A percentile compares a stretch with the other conserved stretches of the same genome.
These are phyloP conservation scores for Pseudogymnoascus sp. DNA, from an alignment of 2,329 filamentous ascomycete species.

Conservation along the genomic window DNA sequence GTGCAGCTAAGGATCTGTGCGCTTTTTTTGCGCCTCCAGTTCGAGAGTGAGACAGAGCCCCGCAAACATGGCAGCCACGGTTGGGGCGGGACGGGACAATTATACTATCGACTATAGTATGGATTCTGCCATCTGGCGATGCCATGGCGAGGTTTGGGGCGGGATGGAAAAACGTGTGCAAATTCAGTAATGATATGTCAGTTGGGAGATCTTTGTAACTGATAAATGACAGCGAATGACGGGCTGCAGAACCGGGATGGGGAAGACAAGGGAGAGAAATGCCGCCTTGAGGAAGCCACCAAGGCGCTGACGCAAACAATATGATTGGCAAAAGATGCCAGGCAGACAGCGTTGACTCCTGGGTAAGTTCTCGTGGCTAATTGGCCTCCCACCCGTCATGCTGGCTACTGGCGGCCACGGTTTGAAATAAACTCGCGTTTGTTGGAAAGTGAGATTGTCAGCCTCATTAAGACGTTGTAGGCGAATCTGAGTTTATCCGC, in stretches of 20 bases:
- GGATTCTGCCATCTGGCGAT: neutral
- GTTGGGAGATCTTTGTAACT: neutral
- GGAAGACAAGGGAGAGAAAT: neutral
- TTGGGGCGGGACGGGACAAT: neutral
- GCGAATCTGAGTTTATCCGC: neutral
- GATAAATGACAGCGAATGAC: neutral
- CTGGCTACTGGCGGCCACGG: neutral
- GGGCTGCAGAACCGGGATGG: neutral
- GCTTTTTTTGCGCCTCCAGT: neutral
- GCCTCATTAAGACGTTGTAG: neutral
- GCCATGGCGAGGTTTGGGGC: neutral
- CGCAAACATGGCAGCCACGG: neutral
- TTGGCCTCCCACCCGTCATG: neutral
- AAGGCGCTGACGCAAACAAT: neutral
- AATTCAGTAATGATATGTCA: constrained; percentile 5
- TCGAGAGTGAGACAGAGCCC: neutral
- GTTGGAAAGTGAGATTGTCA: neutral
- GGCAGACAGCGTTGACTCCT: neutral
- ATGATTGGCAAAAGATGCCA: constrained; percentile 1
- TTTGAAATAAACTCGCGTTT: constrained; percentile 1
- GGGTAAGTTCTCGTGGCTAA: neutral
- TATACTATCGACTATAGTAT: neutral
- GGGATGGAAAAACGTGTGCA: neutral
- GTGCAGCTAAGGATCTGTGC: neutral
- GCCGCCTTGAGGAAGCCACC: neutral